phyloP scores from a whole-genome alignment of 2,329 filamentous ascomycete species.

The Incumbomyces delicatus region DNA sequence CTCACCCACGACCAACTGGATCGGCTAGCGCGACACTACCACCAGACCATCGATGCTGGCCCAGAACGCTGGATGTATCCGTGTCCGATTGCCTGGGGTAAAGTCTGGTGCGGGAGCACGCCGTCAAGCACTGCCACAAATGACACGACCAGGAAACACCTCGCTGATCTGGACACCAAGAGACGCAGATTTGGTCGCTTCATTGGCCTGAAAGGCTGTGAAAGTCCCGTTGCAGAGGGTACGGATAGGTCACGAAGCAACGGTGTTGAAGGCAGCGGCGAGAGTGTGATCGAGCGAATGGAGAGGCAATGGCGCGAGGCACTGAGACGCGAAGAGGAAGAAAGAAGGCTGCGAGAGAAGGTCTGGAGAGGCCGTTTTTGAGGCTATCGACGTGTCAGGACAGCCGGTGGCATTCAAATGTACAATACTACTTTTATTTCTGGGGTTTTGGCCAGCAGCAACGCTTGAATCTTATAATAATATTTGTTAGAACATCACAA shows the following conservation, averaged over 20 bases:
- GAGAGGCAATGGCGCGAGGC: constrained; percentile 25
- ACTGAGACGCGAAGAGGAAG: constrained; percentile 21
- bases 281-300: constrained; percentile 18
- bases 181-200: constrained; percentile 33
- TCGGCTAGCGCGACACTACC: constrained; percentile 32
- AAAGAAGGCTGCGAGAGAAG: constrained; percentile 19
- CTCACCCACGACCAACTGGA: constrained; percentile 33
- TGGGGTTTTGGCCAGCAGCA: too few relatives aligned
- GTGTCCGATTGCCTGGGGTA: constrained; percentile 14
- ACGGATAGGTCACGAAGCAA: too few relatives aligned
- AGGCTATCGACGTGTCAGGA: too few relatives aligned
- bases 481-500: too few relatives aligned
- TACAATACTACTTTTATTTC: too few relatives aligned
- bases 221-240: constrained; percentile 20
- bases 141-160: not conserved
- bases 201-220: constrained; percentile 32
- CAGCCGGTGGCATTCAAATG: too few relatives aligned
- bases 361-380: constrained; percentile 12
- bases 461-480: too few relatives aligned
- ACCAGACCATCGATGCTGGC: constrained; percentile 31
- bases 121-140: not conserved
- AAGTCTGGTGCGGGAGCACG: constrained; percentile 1
- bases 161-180: constrained; percentile 30
- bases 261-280: too few relatives aligned
- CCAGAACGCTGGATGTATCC: constrained; percentile 29